Base-by-base conservation (phyloP, 306 rosid genomes). In the Vicia villosa region DNA sequence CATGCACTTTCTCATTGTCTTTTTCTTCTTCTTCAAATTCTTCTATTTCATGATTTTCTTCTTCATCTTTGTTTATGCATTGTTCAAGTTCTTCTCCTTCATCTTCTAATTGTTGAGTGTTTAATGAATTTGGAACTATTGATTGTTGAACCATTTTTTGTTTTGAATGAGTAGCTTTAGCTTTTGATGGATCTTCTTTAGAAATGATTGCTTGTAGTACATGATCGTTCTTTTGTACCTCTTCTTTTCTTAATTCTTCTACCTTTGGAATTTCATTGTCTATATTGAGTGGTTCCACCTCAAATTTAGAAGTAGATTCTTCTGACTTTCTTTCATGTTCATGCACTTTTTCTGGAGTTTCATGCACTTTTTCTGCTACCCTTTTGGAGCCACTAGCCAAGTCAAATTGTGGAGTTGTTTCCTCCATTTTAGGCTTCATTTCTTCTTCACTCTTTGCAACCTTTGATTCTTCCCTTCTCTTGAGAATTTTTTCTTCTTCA, bases 21-120 rank as follows among this genome's bases (percentile, higher is more conserved):
- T 32, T 63, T 43, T 19, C 77, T 65, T 69, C 78, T 36, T 50
- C 80, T 40, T 51, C 77, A 52, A 56, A 34, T 59, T 66, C 70
- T 4, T 63, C 47, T 42, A 1, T 42, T 55, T 36, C 69, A 4
- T 40, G 61, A 15, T 4, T n/a, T 70, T 61, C 67, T 63, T 76
- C 80, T 14, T 40, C 6, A 14, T 43, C 69, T 10, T 68, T 28
- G 30, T 74, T 14, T 57, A 20, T 45, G 37, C 37, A 28, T 42
- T 64, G 69, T 19, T 70, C 63, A 15, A 54, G 24, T 55, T 52
- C 54, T 28, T 26, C 40, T 17, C 38, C 66, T 73, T 50, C 22
- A 26, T 15, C 45, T 76, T 73, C 43, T 26, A 17, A 37, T 47
- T 58, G 52, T 74, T 76, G 56, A 61, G 51, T 60, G n/a, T 71